Conservation (phyloP, 1,139 yeast species). For the Candida sanyaensis region DNA sequence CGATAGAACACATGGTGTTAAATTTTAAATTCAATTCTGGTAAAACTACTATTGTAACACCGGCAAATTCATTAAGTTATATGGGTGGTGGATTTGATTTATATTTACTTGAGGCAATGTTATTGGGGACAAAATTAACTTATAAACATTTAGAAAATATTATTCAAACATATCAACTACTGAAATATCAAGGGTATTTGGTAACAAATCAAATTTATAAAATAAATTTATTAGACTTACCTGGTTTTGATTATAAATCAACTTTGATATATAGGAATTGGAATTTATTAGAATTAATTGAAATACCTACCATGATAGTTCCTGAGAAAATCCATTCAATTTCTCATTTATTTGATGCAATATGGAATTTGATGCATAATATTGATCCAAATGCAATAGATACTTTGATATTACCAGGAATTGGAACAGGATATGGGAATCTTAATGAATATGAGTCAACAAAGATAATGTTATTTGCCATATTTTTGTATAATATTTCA, state of each 20-base stretch:
- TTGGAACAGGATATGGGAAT: slow-evolving; percentile 31
- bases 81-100: slow-evolving; percentile 34
- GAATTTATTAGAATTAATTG: slow-evolving; percentile 13
- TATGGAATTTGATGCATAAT: slow-evolving; percentile 23
- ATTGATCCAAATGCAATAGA: slow-evolving; percentile 1
- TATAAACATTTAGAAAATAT: slow-evolving; percentile 17
- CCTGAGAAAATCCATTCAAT: slow-evolving; percentile 16
- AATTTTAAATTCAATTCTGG: slow-evolving; percentile 3
- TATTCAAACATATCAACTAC: slow-evolving; percentile 18
- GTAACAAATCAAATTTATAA: slow-evolving; percentile 19
- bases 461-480: slow-evolving; percentile 22
- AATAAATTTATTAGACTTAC: slow-evolving; percentile 10
- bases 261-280: slow-evolving; percentile 13
- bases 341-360: slow-evolving; percentile 16
- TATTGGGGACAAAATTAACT: slow-evolving; percentile 10
- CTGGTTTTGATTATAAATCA: slow-evolving; percentile 9
- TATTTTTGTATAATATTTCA: slow-evolving; percentile 18
- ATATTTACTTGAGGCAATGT: slow-evolving; percentile 19
- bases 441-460: slow-evolving; percentile 20
- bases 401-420: slow-evolving; percentile 27
- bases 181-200: slow-evolving; percentile 20
- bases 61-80: slow-evolving; percentile 26
- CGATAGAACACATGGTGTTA: slow-evolving; percentile 12
- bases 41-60: slow-evolving; percentile 19
- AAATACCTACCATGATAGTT: slow-evolving; percentile 18